These are phyloP conservation scores for Suillus decipiens DNA, from an alignment of 768 basidiomycete species.

Conservation along the genomic window DNA sequence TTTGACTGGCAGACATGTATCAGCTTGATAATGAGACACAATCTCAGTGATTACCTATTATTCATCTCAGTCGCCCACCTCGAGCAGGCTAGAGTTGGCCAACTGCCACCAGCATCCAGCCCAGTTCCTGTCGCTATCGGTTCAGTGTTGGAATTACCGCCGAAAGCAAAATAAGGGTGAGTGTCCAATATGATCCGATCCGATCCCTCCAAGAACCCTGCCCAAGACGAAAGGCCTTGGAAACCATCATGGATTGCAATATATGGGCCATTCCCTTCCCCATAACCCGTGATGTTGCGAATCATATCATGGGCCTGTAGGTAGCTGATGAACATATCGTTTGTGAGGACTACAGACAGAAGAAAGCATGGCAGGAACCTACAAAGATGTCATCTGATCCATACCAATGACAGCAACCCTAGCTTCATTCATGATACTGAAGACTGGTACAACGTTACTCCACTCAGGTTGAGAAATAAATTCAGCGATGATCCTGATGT, in stretches of 20 bases:
- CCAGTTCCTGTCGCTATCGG: slow-evolving; percentile 37
- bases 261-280: slow-evolving; percentile 59
- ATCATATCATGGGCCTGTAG: slow-evolving; percentile 62
- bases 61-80: slow-evolving; percentile 61
- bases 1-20: slow-evolving; percentile 35
- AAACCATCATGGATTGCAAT: slow-evolving; percentile 69
- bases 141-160: slow-evolving; percentile 36
- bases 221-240: slow-evolving; percentile 44
- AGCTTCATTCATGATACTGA: slow-evolving; percentile 69
- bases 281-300: slow-evolving; percentile 70
- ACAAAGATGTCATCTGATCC: slow-evolving; percentile 62
- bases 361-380: slow-evolving; percentile 23
- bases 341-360: neutral
- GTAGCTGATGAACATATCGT: slow-evolving; percentile 42
- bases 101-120: slow-evolving; percentile 41
- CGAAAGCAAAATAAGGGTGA: slow-evolving; percentile 70
- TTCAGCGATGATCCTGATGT: slow-evolving; percentile 72
- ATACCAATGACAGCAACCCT: slow-evolving; percentile 52
- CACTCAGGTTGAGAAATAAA: slow-evolving; percentile 82
- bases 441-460: slow-evolving; percentile 58
- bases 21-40: slow-evolving; percentile 1
- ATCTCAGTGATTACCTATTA: slow-evolving; percentile 28
- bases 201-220: slow-evolving; percentile 54
- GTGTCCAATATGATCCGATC: slow-evolving; percentile 64
- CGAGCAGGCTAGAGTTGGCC: slow-evolving; percentile 53